Evolutionary conservation across 2,329 filamentous ascomycete genomes (phyloP), one percentile per base, ranked within the genome.

Genomic region (Fusarium irregulare): DNA sequence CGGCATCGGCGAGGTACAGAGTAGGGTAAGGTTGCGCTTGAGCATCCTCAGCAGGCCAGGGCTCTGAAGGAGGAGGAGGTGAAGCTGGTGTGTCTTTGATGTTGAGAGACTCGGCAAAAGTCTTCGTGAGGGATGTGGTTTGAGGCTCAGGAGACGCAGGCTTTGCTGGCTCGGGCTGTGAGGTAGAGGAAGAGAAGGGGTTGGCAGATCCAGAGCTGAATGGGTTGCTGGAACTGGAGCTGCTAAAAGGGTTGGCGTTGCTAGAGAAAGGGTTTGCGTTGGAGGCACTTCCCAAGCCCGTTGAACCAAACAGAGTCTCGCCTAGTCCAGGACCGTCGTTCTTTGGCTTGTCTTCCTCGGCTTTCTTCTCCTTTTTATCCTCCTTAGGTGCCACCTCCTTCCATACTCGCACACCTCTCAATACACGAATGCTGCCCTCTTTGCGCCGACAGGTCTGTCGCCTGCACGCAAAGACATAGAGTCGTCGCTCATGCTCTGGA

Each of bases 391-490:
- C 67, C 1, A 80, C 82, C 20, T 83, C 81, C 28, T 80, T 79
- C 73, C 84, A 83, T 21, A 89, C 80, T 28, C 89, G 87, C 20
- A 93, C 85, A 6, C 90, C 92, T 63, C 95, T 85, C 42, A 97
- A 77, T 1, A 87, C 92, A 28, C 94, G 88, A 60, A 98, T 86
- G 77, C 92, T 95, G 3, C 96, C 96, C 21, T 91, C 87, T 75
- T 93, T 95, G 68, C 94, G 87, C 75, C 92, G 88, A 78, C 96
- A 99, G 13, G 88, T 84, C 78, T 92, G 93, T 71, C 88, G 87
- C 63, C 89, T 87, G 80, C 96, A 99, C 20, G 88, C 88, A 79
- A 97, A 94, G 14, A 99, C 85, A 76, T 98, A 98, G 20, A 99
- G 79, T 66, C 95, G 89, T 72, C 96, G 87, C 76, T 98, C 93